Evolutionary conservation across 169 alveolate genomes (phyloP).

Genomic region (Eimeria necatrix): DNA sequence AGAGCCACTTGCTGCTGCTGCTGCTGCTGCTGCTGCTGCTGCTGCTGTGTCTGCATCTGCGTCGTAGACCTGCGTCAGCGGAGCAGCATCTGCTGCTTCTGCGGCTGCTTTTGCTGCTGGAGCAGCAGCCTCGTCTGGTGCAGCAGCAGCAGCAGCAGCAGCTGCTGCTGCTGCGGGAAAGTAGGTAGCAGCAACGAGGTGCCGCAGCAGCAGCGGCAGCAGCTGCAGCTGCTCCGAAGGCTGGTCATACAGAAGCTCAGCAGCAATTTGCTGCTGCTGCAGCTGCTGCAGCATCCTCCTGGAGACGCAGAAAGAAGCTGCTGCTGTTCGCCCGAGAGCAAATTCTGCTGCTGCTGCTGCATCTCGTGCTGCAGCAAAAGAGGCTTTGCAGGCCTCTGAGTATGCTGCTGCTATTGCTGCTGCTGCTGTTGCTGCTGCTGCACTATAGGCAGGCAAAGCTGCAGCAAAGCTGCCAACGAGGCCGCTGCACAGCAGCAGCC

Average conservation of each 20-base stretch:
- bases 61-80: neutral
- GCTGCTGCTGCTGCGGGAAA: neutral
- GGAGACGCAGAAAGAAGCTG: slow-evolving; percentile 93
- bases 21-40: slow-evolving; percentile 42
- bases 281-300: slow-evolving; percentile 91
- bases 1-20: neutral
- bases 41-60: neutral
- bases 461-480: neutral
- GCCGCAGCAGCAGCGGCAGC: slow-evolving; percentile 77
- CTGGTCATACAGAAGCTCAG: slow-evolving; percentile 91
- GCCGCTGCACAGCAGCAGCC: no score
- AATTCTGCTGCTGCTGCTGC: slow-evolving; percentile 88
- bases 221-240: slow-evolving; percentile 87
- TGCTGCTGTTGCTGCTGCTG: neutral
- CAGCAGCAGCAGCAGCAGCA: neutral
- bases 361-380: slow-evolving; percentile 27
- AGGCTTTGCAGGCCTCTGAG: neutral
- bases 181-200: slow-evolving; percentile 72
- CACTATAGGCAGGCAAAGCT: neutral
- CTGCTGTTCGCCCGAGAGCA: slow-evolving; percentile 88
- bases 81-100: neutral
- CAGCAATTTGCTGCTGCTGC: slow-evolving; percentile 85
- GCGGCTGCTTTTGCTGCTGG: neutral
- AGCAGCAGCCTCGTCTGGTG: neutral
- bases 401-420: neutral